A percentile compares a stretch with the other conserved stretches of the same genome.
phyloP scores from a whole-genome alignment of 2,329 filamentous ascomycete genomes.

The Cladosporium halotolerans region DNA sequence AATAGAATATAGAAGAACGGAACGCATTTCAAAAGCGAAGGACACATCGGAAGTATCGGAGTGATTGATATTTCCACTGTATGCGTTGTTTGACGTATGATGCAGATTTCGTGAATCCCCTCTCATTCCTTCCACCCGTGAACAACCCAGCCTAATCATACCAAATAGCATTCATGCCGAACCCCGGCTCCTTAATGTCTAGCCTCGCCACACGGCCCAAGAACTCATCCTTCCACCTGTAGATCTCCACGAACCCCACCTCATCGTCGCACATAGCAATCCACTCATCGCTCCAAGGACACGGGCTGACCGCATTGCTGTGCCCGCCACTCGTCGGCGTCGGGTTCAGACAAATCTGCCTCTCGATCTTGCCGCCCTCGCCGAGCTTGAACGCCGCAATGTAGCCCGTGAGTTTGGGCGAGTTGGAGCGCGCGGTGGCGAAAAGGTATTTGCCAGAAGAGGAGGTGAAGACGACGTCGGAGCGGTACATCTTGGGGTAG shows the following conservation, averaged over 20 bases:
- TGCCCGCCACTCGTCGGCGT: constrained; percentile 84
- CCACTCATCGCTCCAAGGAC: constrained; percentile 82
- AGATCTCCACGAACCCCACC: constrained; percentile 80
- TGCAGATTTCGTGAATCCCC: too few relatives aligned
- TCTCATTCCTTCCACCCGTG: not conserved
- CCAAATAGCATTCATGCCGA: constrained; percentile 96
- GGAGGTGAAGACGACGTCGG: constrained; percentile 73
- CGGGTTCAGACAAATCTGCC: constrained; percentile 73
- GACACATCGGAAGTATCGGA: not conserved
- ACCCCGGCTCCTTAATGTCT: constrained; percentile 77
- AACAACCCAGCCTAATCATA: constrained; percentile 56
- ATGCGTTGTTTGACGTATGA: too few relatives aligned
- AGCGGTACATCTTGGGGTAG: constrained; percentile 65
- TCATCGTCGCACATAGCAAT: constrained; percentile 85
- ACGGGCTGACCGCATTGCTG: constrained; percentile 79
- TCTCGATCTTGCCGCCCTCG: constrained; percentile 61
- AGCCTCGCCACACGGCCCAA: constrained; percentile 69
- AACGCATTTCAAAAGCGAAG: not conserved
- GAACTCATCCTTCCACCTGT: constrained; percentile 78
- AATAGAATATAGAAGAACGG: not conserved
- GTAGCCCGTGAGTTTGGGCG: constrained; percentile 70
- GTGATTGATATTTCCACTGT: too few relatives aligned
- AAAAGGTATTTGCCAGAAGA: constrained; percentile 69
- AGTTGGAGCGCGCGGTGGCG: constrained; percentile 75
- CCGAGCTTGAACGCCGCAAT: constrained; percentile 71